Evolutionary conservation across 2,329 filamentous ascomycete genomes (phyloP), one percentile per base, ranked within the genome.

Genomic region (Trichoderma endophyticum): DNA sequence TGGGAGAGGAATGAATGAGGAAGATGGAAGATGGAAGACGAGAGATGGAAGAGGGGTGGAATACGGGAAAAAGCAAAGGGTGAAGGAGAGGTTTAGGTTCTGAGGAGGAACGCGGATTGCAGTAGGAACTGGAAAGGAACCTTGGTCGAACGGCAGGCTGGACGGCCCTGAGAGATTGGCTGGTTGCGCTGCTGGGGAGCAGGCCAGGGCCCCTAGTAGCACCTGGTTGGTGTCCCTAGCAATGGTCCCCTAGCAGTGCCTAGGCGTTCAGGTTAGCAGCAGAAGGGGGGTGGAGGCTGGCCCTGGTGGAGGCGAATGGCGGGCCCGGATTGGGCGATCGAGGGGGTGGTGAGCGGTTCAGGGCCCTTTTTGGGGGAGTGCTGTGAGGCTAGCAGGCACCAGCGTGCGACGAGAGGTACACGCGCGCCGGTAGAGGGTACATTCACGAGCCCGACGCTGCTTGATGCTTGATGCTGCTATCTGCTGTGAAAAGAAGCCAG

Each of bases 291-390:
- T 68, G 71, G 71, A 73, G 68, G 71, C 65, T 63, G 39, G 56
- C 43, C 56, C 28, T 36, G 70, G 65, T n/a, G 21, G 26, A 26
- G 67, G 43, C 30, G 32, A 63, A 39, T 72, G 66, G 51, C 21
- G 60, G 59, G 43, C 65, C 57, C 59, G 73, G 63, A 62, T 71
- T 74, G 63, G 71, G 68, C 69, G 69, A 70, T 73, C 54, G 72
- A 69, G 59, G 62, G 30, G 65, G 21, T 61, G 30, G 59, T 14
- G n/a, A 61, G 69, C 43, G 64, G 51, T 63, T 72, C 39, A 60
- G 60, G 54, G 70, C 56, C 56, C 56, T 60, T 60, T 71, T 61
- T 36, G 39, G 63, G 59, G 59, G 59, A 26, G 59, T 54, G 21
- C 48, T 54, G 48, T 21, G 48, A 24, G 18, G 65, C 36, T 68